phyloP scores from a whole-genome alignment of 306 rosid genomes.

The Carpinus viminea region DNA sequence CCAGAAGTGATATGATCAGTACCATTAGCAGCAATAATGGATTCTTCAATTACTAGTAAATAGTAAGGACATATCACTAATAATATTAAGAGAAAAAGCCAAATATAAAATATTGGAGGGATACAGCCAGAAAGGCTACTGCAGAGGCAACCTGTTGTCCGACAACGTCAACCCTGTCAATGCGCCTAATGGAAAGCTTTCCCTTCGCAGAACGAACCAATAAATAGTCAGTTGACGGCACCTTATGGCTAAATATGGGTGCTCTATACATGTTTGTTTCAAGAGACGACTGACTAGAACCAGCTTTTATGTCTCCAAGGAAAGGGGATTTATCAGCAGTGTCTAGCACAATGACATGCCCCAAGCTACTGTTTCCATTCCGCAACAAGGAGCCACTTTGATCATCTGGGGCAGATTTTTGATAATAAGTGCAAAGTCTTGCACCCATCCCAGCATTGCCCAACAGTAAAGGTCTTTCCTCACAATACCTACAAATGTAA shows the following conservation, averaged over 20 bases:
- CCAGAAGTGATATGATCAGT: background rate
- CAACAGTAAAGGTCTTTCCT: constrained; percentile 95
- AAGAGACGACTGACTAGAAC: constrained; percentile 78
- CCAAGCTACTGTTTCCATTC: constrained; percentile 60
- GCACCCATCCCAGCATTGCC: constrained; percentile 97
- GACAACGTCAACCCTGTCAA: constrained; percentile 76
- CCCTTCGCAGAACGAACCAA: constrained; percentile 96
- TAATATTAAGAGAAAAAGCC: constrained; percentile 13
- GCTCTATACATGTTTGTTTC: constrained; percentile 98
- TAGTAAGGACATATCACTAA: background rate
- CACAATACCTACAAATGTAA: constrained; percentile 72
- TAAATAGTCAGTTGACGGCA: constrained; percentile 79
- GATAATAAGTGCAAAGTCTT: constrained; percentile 91
- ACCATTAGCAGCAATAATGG: background rate
- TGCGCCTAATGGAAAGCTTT: constrained; percentile 83
- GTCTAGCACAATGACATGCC: constrained; percentile 78
- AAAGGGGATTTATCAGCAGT: constrained; percentile 97
- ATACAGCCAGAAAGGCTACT: constrained; percentile 9
- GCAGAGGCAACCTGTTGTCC: constrained; percentile 84
- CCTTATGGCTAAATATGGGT: constrained; percentile 89
- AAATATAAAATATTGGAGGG: constrained; percentile 6
- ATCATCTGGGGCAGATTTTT: constrained; percentile 82
- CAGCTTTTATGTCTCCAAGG: constrained; percentile 88
- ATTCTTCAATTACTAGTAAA: background rate
- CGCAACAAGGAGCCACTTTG: constrained; percentile 77